These are phyloP conservation scores for Hypocreales sp. DNA, from an alignment of 2,329 filamentous ascomycete genomes.

Conservation along the genomic window DNA sequence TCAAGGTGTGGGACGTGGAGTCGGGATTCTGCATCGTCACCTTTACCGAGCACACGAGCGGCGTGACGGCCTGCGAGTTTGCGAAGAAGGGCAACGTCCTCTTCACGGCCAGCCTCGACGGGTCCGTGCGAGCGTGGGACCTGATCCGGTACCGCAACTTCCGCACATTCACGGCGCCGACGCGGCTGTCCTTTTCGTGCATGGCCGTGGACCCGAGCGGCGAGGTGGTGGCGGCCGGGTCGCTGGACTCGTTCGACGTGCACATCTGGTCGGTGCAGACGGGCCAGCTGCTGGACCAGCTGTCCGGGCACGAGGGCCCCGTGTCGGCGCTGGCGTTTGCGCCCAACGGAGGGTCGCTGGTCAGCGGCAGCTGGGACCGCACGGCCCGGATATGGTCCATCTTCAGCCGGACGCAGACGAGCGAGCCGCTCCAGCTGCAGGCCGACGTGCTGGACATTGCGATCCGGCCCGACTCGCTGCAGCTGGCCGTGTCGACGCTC, in stretches of 20 bases:
- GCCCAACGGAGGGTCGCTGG: conserved; percentile 66
- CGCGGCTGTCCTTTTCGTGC: conserved; percentile 79
- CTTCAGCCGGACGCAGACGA: conserved; percentile 85
- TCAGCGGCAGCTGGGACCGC: conserved; percentile 92
- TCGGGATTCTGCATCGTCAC: conserved; percentile 97
- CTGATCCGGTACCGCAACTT: conserved; percentile 93
- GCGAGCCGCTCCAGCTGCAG: conserved; percentile 82
- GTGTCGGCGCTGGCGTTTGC: conserved; percentile 81
- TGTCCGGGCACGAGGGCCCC: conserved; percentile 87
- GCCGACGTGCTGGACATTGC: conserved; percentile 79
- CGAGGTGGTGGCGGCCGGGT: conserved; percentile 90
- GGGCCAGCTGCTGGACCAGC: conserved; percentile 78
- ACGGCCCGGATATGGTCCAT: conserved; percentile 95
- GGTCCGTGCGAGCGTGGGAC: conserved; percentile 91
- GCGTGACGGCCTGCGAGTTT: conserved; percentile 88
- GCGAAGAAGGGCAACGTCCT: conserved; percentile 89
- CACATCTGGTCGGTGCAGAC: conserved; percentile 99
- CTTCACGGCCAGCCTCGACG: conserved; percentile 89
- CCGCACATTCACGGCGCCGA: conserved; percentile 89
- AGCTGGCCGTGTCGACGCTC: conserved; percentile 80
- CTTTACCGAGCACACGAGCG: conserved; percentile 91
- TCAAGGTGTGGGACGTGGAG: conserved; percentile 95
- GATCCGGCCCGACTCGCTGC: conserved; percentile 77
- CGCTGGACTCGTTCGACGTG: conserved; percentile 89
- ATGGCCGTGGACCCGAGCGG: conserved; percentile 94